A percentile compares a stretch with the other conserved stretches of the same genome.
Evolutionary conservation across 176 grass and related monocot genomes (phyloP).

Genomic region (Triticum timopheevii): DNA sequence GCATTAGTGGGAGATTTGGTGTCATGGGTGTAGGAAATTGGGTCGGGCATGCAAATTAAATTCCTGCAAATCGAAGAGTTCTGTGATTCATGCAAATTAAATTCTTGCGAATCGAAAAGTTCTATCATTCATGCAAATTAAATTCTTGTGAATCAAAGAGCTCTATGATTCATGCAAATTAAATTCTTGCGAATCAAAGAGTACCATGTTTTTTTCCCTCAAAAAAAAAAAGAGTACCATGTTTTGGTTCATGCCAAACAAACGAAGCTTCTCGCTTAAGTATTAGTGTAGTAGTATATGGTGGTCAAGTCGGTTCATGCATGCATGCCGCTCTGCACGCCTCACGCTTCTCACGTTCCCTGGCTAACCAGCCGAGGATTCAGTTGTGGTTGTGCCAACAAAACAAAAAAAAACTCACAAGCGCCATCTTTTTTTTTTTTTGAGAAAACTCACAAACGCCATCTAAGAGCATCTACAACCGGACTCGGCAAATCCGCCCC

Average conservation of each 20-base stretch:
- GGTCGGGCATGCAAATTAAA: no score
- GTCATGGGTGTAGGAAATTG: no score
- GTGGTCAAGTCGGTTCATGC: background rate
- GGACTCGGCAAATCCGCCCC: no score
- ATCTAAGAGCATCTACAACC: no score
- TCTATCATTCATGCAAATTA: background rate
- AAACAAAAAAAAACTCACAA: background rate
- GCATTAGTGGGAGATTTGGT: background rate
- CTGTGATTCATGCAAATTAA: background rate
- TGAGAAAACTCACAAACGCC: no score
- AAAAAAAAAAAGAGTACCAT: no score
- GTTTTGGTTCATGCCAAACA: background rate
- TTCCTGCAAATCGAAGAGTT: no score
- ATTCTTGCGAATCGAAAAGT: background rate
- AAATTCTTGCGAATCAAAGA: no score
- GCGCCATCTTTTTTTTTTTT: no score
- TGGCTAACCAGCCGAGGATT: background rate
- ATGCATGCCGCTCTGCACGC: slow-evolving; percentile 12
- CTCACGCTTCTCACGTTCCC: slow-evolving; percentile 33
- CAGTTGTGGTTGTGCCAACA: slow-evolving; percentile 8
- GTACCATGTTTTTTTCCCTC: no score
- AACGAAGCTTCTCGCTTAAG: background rate
- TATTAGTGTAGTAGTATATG: background rate
- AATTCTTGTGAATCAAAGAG: background rate
- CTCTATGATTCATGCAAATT: background rate